phyloP scores from a whole-genome alignment of 192 early-diverging fungal genomes.

The Piromyces finnis region DNA sequence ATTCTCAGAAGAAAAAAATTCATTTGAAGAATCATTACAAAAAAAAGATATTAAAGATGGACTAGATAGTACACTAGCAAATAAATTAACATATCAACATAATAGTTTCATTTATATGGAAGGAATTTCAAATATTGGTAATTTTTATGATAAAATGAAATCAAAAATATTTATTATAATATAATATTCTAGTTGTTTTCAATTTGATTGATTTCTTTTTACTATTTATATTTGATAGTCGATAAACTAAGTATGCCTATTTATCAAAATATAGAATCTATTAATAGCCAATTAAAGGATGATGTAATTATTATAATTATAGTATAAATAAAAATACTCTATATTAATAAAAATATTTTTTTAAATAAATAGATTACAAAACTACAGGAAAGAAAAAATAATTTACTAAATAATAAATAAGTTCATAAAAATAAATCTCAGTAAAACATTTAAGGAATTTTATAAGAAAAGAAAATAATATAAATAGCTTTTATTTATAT shows the following conservation, averaged over 20 bases:
- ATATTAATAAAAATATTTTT: too few relatives aligned
- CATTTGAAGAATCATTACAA: background rate
- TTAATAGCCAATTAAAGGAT: background rate
- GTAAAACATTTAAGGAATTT: too few relatives aligned
- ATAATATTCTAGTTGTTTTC: too few relatives aligned
- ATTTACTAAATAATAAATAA: background rate
- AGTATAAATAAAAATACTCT: too few relatives aligned
- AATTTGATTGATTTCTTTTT: too few relatives aligned
- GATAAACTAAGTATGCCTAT: background rate
- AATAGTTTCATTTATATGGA: background rate
- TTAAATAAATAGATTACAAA: background rate
- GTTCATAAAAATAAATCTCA: too few relatives aligned
- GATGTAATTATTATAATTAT: background rate
- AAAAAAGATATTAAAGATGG: background rate
- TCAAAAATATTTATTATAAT: too few relatives aligned
- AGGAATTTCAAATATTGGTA: background rate
- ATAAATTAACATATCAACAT: background rate
- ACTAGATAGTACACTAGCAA: background rate
- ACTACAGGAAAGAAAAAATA: background rate
- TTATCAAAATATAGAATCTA: background rate
- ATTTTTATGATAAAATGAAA: too few relatives aligned
- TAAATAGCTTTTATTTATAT: too few relatives aligned
- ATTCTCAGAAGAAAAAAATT: background rate
- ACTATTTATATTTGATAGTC: background rate
- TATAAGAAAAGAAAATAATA: too few relatives aligned